These are phyloP conservation scores for Epichloe baconii DNA, from an alignment of 2,329 filamentous ascomycete species.

Conservation along the genomic window DNA sequence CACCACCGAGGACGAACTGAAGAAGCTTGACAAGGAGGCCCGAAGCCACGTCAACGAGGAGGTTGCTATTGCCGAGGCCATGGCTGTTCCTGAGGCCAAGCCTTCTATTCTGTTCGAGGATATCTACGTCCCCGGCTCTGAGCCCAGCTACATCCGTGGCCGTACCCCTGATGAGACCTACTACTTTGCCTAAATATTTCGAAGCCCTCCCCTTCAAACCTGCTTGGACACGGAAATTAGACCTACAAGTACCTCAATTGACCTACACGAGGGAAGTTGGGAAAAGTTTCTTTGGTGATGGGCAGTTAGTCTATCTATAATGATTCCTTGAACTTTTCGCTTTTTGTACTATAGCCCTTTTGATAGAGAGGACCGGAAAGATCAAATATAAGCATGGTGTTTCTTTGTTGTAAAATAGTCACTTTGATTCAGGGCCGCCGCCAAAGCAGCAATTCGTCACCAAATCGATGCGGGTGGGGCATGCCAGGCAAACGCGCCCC, in stretches of 20 bases:
- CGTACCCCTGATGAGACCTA: conserved; percentile 86
- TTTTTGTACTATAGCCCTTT: conserved; percentile 14
- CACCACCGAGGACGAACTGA: conserved; percentile 86
- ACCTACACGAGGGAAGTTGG: too few relatives aligned
- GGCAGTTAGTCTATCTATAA: conserved; percentile 10
- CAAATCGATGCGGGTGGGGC: not conserved
- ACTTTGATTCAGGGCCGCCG: not conserved
- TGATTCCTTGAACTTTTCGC: conserved; percentile 18
- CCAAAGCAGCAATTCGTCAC: not conserved
- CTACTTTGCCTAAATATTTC: conserved; percentile 53
- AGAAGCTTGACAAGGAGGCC: conserved; percentile 89
- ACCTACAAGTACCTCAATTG: not conserved
- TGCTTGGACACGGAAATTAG: not conserved
- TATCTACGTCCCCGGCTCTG: conserved; percentile 80
- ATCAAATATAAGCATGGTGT: conserved; percentile 11
- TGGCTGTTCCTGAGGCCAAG: conserved; percentile 66
- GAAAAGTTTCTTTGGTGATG: too few relatives aligned
- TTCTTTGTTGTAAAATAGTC: not conserved
- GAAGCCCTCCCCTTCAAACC: not conserved
- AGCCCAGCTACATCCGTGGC: conserved; percentile 80
- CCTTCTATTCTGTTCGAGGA: conserved; percentile 86
- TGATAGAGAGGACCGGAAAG: conserved; percentile 11
- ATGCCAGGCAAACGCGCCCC: not conserved
- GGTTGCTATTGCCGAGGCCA: conserved; percentile 80
- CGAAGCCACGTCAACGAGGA: conserved; percentile 75